phyloP scores from a whole-genome alignment of 306 rosid genomes.

The Ammopiptanthus mongolicus region DNA sequence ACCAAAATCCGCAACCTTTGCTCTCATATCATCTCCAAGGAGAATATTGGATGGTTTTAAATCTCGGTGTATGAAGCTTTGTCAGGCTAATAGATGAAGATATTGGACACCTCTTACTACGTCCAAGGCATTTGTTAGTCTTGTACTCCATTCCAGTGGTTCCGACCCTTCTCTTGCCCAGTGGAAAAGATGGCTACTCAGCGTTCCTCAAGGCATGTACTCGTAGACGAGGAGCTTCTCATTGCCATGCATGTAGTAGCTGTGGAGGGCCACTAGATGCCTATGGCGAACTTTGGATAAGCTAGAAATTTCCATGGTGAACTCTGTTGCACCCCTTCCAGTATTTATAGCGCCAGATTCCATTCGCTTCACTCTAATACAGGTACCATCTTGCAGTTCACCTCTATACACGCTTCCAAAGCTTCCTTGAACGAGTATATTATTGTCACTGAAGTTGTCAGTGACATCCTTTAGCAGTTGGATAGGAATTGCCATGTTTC shows the following conservation, averaged over 20 bases:
- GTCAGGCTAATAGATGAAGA: conserved; percentile 88
- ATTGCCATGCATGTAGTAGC: conserved; percentile 86
- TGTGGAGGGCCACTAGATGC: conserved; percentile 83
- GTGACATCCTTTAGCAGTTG: conserved; percentile 78
- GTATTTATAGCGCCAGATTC: conserved; percentile 70
- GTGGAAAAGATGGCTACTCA: conserved; percentile 70
- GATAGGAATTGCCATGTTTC: conserved; percentile 87
- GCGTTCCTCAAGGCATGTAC: conserved; percentile 89
- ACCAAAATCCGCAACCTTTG: conserved; percentile 88
- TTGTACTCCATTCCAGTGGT: conserved; percentile 73
- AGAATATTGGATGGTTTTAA: conserved; percentile 92
- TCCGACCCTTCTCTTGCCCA: conserved; percentile 77
- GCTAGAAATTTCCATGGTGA: conserved; percentile 78
- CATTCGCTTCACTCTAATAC: conserved; percentile 87
- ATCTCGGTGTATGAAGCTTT: conserved; percentile 87
- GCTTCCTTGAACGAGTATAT: conserved; percentile 78
- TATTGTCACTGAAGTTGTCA: conserved; percentile 61
- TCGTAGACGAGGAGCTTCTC: conserved; percentile 87
- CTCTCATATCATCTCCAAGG: conserved; percentile 96
- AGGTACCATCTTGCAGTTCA: conserved; percentile 80
- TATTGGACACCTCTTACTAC: conserved; percentile 93
- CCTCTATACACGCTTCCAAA: conserved; percentile 85
- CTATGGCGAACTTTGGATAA: conserved; percentile 88
- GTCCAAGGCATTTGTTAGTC: conserved; percentile 69
- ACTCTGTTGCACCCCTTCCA: conserved; percentile 70